Evolutionary conservation across 257 asterid genomes (phyloP), one percentile per base, ranked within the genome.

Genomic region (Fraxinus excelsior): DNA sequence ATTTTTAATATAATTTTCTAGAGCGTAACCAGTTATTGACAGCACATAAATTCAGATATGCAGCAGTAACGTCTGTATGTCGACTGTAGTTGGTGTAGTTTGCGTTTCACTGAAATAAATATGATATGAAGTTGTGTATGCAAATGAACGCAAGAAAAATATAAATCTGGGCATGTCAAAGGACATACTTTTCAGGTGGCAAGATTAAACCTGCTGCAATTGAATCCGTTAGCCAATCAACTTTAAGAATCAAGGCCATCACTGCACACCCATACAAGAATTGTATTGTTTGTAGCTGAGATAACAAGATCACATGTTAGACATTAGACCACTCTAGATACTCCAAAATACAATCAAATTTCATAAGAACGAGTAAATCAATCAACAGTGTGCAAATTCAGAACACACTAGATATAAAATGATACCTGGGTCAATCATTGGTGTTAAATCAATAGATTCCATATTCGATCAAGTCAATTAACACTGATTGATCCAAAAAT

Each of bases 191-290:
- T 74, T 87, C 82, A 26, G 91, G 87, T 69, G 93, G 91, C 89
- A 93, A 84, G 85, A 85, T 80, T 73, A 80, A 67, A 53, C 91
- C 90, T 23, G 89, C 90, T 23, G 86, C 86, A 78, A 93, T 85
- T 68, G 97, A 93, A 80, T 91, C 97, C 70, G 85, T 80, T 74
- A 93, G 92, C 97, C 97, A 93, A 71, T 85, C 80, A 68, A 85
- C 89, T 82, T 85, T 85, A 67, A 93, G 90, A 74, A 90, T 80
- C 77, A 76, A 80, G 71, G 96, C 91, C 84, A 87, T 86, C 78
- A 91, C 91, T 11, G 97, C 94, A 81, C 97, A 88, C 68, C 96
- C 97, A 79, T 86, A 93, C 86, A 93, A 82, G 86, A 91, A 91
- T 86, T 88, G 90, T 90, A 86, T 75, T 14, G 97, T 88, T 82